Conservation (phyloP, 2,329 filamentous ascomycete genomes). For the Phoma sp. region DNA sequence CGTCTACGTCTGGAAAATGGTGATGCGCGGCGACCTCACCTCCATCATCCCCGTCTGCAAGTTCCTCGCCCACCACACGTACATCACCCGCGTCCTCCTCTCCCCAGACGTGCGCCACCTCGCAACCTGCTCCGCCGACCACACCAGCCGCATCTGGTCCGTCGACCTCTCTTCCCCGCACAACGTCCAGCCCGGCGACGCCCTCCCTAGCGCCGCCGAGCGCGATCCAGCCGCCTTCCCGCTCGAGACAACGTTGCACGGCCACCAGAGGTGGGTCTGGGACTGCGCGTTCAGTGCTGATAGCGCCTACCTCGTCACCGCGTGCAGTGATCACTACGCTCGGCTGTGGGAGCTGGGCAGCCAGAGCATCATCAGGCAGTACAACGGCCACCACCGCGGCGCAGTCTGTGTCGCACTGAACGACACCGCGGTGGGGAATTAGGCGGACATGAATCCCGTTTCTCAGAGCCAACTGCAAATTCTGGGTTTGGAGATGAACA, state of each 20-base stretch:
- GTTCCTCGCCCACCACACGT: constrained; percentile 89
- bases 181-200: constrained; percentile 42
- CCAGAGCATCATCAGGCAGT: constrained; percentile 90
- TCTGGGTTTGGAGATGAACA: not conserved
- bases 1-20: constrained; percentile 95
- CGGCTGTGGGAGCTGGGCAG: constrained; percentile 86
- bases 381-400: constrained; percentile 91
- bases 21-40: constrained; percentile 81
- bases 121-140: constrained; percentile 91
- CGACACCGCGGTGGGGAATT: constrained; percentile 61
- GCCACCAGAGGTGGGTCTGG: constrained; percentile 97
- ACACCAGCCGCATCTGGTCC: constrained; percentile 96
- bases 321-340: constrained; percentile 92
- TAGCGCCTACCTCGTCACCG: constrained; percentile 89
- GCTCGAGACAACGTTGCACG: constrained; percentile 84
- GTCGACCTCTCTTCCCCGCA: constrained; percentile 64
- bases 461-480: no score
- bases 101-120: constrained; percentile 94
- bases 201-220: constrained; percentile 42
- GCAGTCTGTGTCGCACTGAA: constrained; percentile 93
- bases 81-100: constrained; percentile 88
- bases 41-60: constrained; percentile 85
- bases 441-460: not conserved
- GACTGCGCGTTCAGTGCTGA: constrained; percentile 95
- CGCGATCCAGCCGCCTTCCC: constrained; percentile 67